A percentile compares a stretch with the other conserved stretches of the same genome.
Conservation (phyloP, 805 yeast genomes). For the Zygoascus flipseniorum region DNA sequence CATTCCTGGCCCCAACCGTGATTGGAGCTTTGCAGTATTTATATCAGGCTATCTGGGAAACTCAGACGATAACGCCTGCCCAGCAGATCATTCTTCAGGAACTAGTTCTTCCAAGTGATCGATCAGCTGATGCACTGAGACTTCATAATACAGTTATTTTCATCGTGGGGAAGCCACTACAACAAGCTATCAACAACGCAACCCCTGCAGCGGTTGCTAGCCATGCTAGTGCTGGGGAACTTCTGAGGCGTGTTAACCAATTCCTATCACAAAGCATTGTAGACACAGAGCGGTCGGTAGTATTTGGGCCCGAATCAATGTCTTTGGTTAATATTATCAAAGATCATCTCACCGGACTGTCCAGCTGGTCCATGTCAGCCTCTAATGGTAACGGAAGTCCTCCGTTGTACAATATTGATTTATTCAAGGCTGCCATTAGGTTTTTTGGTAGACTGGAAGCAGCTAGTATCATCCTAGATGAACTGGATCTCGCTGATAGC, state of each 20-base stretch:
- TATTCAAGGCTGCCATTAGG: conserved; percentile 14
- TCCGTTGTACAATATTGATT: conserved; percentile 13
- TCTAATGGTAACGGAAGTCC: conserved; percentile 18
- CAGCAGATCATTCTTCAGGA: conserved; percentile 32
- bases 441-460: conserved; percentile 18
- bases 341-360: conserved; percentile 16
- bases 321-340: conserved; percentile 13
- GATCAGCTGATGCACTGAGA: conserved; percentile 39
- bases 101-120: conserved; percentile 33
- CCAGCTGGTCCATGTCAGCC: conserved; percentile 17
- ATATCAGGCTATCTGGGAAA: conserved; percentile 33
- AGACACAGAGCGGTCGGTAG: background rate
- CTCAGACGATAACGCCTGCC: conserved; percentile 29
- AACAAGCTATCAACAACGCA: conserved; percentile 4
- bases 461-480: conserved; percentile 16
- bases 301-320: conserved; percentile 2
- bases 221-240: conserved; percentile 2
- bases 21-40: conserved; percentile 47
- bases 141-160: conserved; percentile 36
- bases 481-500: conserved; percentile 16
- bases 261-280: background rate
- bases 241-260: conserved; percentile 1
- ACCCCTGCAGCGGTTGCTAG: conserved; percentile 5
- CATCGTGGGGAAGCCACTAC: conserved; percentile 21
- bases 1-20: conserved; percentile 54